Evolutionary conservation across 1,139 yeast genomes (phyloP).

Genomic region (Kazachstania sp.): DNA sequence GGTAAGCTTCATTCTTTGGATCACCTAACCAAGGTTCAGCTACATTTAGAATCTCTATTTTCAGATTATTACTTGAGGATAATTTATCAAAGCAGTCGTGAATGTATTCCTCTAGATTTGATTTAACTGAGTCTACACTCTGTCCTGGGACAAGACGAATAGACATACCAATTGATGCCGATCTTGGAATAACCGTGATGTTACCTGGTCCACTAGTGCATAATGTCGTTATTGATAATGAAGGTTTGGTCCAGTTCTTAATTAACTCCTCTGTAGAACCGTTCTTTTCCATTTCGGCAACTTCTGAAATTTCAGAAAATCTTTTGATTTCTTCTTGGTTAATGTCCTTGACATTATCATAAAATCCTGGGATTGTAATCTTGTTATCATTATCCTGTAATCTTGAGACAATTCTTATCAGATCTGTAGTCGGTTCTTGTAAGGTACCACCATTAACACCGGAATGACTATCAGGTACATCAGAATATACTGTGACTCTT

Average conservation of each 20-base stretch:
- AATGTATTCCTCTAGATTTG: constrained; percentile 41
- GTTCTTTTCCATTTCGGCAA: constrained; percentile 33
- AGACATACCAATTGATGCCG: constrained; percentile 68
- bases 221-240: constrained; percentile 80
- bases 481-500: constrained; percentile 59
- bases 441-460: constrained; percentile 95
- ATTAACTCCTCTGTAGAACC: constrained; percentile 44
- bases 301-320: constrained; percentile 49
- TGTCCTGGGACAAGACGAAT: constrained; percentile 88
- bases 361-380: constrained; percentile 61
- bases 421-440: constrained; percentile 82
- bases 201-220: constrained; percentile 87
- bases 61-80: constrained; percentile 51
- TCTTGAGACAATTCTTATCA: constrained; percentile 61
- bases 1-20: constrained; percentile 63
- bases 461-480: constrained; percentile 82
- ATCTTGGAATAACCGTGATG: constrained; percentile 80
- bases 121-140: constrained; percentile 50
- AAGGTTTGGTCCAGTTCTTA: constrained; percentile 88
- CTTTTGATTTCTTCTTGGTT: constrained; percentile 47
- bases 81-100: constrained; percentile 39
- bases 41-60: constrained; percentile 59
- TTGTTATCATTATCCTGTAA: constrained; percentile 51
- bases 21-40: constrained; percentile 98
- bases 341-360: constrained; percentile 53